Base-by-base conservation (phyloP, 2,329 filamentous ascomycete species). In the Penicillium capsulatum region DNA sequence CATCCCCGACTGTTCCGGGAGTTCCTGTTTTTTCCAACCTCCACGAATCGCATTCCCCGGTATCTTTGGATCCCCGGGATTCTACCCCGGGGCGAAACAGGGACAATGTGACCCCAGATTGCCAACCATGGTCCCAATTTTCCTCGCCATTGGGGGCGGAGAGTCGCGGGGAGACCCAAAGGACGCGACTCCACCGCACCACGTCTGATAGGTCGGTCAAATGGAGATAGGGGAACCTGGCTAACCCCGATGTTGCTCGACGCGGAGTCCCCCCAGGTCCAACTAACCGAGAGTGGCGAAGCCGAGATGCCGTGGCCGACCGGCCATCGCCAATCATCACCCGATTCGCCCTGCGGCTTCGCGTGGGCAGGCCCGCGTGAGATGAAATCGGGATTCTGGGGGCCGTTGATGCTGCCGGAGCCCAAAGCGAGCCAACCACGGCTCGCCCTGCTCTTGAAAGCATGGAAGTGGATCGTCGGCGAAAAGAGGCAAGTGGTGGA, bases 401-500 rank as follows among this genome's bases (percentile, higher is more conserved):
- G 33, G 42, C 36, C 37, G 44, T 44, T 40, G 31, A 40, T 14
- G 10, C 4, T 28, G 13, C 17, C 30, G 35, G 35, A 31, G 29
- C 20, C 31, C 17, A 32, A 13, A 17, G 28, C 15, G 33, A 33
- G 10, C 37, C 37, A 44, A 44, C 41, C 41, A 44, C 13, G 10
- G 34, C 24, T 17, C 39, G 33, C 31, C 13, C 17, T 31, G 17
- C 17, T 16, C 11, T 4, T 22, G 5, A 22, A 22, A 22, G 19
- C 19, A 22, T 22, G 19, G 9, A 9, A 22, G 19, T 22, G 19
- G 19, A 22, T 22, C 19, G 9, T 22, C 11, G 22, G 34, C 35
- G 31, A 42, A 37, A 44, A 36, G 39, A 3, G 36, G 40, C 17
- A 35, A 44, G n/a, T 36, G 32, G 19, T 30, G 3, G 34, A 39